Conservation (phyloP, 805 yeast genomes). For the Pichia cabralensis region DNA sequence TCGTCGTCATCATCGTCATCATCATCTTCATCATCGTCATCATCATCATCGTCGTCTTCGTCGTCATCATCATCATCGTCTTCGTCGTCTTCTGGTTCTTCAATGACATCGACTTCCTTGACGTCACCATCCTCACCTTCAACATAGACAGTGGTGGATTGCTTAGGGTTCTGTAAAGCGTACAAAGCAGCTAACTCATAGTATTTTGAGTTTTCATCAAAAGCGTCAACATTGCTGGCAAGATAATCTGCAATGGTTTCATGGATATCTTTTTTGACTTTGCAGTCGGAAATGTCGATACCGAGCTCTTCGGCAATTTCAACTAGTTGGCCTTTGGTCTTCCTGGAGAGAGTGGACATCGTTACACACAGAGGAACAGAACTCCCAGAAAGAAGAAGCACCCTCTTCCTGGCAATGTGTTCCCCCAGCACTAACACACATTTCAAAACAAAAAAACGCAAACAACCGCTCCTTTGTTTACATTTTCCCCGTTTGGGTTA, state of each 20-base stretch:
- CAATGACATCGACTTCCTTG: constrained; percentile 5
- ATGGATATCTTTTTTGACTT: constrained; percentile 22
- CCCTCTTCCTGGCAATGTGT: neutral
- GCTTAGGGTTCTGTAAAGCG: constrained; percentile 9
- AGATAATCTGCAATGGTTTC: constrained; percentile 17
- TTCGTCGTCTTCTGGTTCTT: constrained; percentile 36
- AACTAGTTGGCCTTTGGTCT: constrained; percentile 23
- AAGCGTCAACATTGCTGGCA: constrained; percentile 14
- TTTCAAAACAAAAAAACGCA: neutral
- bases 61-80: constrained; percentile 41
- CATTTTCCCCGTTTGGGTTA: constrained; percentile 7
- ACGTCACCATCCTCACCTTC: constrained; percentile 11
- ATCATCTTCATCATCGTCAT: constrained; percentile 37
- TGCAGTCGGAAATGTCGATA: constrained; percentile 15
- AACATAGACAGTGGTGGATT: constrained; percentile 8
- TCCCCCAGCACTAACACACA: no score
- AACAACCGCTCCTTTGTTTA: constrained; percentile 1
- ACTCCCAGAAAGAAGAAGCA: neutral
- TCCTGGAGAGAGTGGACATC: constrained; percentile 18
- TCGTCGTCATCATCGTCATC: constrained; percentile 29
- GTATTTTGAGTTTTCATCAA: constrained; percentile 18
- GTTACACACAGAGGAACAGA: neutral
- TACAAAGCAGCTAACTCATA: constrained; percentile 18
- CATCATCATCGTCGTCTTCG: constrained; percentile 9
- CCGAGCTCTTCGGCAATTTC: constrained; percentile 24